A percentile compares a stretch with the other conserved stretches of the same genome.
Conservation (phyloP, 345 rosid species). For the Cochlearia excelsa region DNA sequence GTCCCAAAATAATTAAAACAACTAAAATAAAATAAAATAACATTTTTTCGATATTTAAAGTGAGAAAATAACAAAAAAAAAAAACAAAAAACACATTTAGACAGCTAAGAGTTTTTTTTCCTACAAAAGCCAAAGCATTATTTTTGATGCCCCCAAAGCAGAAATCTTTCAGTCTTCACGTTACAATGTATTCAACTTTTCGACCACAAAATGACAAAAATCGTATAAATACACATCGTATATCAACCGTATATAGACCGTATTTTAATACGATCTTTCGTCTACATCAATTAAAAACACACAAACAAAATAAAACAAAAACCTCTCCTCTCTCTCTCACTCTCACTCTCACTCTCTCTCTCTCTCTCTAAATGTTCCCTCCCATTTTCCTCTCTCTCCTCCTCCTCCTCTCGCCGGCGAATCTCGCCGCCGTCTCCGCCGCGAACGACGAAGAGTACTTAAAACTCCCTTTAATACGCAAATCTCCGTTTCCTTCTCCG, state of each 20-base stretch:
- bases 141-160: constrained; percentile 23
- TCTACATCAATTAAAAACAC: constrained; percentile 21
- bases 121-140: constrained; percentile 33
- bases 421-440: constrained; percentile 34
- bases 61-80: constrained; percentile 1
- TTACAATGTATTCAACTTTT: constrained; percentile 23
- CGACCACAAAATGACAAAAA: constrained; percentile 30
- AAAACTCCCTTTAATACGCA: constrained; percentile 66
- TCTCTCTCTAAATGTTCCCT: constrained; percentile 2
- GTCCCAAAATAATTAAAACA: too few relatives aligned
- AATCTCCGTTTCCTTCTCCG: constrained; percentile 43
- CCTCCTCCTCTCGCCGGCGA: constrained; percentile 19
- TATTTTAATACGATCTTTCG: constrained; percentile 25
- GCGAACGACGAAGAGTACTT: constrained; percentile 38
- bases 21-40: background rate
- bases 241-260: constrained; percentile 14
- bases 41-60: constrained; percentile 9
- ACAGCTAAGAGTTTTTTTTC: constrained; percentile 34
- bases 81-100: constrained; percentile 32
- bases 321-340: constrained; percentile 4
- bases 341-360: constrained; percentile 17
- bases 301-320: constrained; percentile 5
- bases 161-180: constrained; percentile 32
- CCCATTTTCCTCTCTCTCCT: constrained; percentile 13
- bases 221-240: too few relatives aligned